Evolutionary conservation across 768 basidiomycete species (phyloP), one percentile per base, ranked within the genome.

Genomic region (Tylopilus sp.): DNA sequence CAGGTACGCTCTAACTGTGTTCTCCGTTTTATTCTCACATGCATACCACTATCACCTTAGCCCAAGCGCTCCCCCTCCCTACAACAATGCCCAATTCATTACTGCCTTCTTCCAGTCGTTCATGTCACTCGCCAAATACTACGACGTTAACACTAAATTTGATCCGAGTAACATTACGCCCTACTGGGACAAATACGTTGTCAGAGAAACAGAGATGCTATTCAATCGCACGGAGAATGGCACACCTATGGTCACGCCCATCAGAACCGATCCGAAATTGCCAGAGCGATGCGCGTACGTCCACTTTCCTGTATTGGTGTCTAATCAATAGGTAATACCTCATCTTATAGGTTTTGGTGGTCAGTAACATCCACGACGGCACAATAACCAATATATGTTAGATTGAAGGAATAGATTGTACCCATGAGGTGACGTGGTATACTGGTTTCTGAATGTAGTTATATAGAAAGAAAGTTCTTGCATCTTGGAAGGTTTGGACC

Each of bases 31-130:
- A 17, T 13, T 44, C n/a, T 53, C 8, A n/a, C n/a, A n/a, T n/a
- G n/a, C n/a, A n/a, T n/a, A n/a, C n/a, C 34, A 43, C 21, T 16
- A 13, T 6, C 3, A 8, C 1, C 24, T 6, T 12, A 59, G 61
- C 21, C 14, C 47, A 9, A 45, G 26, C 9, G 1, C 4, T 11
- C 34, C 37, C 7, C 60, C 58, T 55, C 36, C 63, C 0, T 58
- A 69, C 29, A 67, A 73, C 16, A 47, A 59, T 30, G 4, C 70
- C 0, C 61, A 62, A 8, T 71, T 73, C 59, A 54, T 63, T 38
- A 55, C 57, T 0, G 62, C 69, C 0, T 73, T 72, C 45, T 52
- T 56, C 2, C 50, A 66, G 22, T 56, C 60, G 1, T 70, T 72
- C 51, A 55, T 68, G 41, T 59, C 66, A 4, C 31, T 65, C 22